These are phyloP conservation scores for Clarireedia paspali DNA, from an alignment of 2,329 filamentous ascomycete genomes.

Conservation along the genomic window DNA sequence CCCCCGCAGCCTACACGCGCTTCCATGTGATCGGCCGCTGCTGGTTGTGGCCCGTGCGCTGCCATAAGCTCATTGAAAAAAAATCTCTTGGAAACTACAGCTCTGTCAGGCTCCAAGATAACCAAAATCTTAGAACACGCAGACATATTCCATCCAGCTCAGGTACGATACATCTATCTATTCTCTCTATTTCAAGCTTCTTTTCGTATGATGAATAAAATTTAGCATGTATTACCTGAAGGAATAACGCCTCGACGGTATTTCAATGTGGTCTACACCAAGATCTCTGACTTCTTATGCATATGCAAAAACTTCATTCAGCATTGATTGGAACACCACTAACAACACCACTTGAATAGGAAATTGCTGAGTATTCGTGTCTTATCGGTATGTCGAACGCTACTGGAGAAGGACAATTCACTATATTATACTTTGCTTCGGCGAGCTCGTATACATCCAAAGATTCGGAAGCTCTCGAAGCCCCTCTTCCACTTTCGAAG, in stretches of 20 bases:
- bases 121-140: too few relatives aligned
- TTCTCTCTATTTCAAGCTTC: not conserved
- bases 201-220: slow-evolving; percentile 29
- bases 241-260: slow-evolving; percentile 39
- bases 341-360: not conserved
- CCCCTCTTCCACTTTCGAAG: slow-evolving; percentile 53
- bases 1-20: too few relatives aligned
- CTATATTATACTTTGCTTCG: slow-evolving; percentile 73
- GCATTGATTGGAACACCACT: not conserved
- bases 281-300: slow-evolving; percentile 54
- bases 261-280: slow-evolving; percentile 52
- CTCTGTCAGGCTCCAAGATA: too few relatives aligned
- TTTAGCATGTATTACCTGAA: slow-evolving; percentile 38
- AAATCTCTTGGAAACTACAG: too few relatives aligned
- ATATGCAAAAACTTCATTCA: not conserved
- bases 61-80: too few relatives aligned
- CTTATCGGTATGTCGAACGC: slow-evolving; percentile 11
- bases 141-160: not conserved
- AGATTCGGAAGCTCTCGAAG: slow-evolving; percentile 55
- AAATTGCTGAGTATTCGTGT: not conserved
- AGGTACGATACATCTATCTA: slow-evolving; percentile 13
- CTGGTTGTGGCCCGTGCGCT: too few relatives aligned
- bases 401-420: slow-evolving; percentile 54
- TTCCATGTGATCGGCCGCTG: too few relatives aligned
- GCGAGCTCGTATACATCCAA: slow-evolving; percentile 65